A percentile compares a stretch with the other conserved stretches of the same genome.
These are phyloP conservation scores for Rhytidiadelphus loreus DNA, from an alignment of 225 moss, liverwort and hornwort species.

Conservation along the genomic window DNA sequence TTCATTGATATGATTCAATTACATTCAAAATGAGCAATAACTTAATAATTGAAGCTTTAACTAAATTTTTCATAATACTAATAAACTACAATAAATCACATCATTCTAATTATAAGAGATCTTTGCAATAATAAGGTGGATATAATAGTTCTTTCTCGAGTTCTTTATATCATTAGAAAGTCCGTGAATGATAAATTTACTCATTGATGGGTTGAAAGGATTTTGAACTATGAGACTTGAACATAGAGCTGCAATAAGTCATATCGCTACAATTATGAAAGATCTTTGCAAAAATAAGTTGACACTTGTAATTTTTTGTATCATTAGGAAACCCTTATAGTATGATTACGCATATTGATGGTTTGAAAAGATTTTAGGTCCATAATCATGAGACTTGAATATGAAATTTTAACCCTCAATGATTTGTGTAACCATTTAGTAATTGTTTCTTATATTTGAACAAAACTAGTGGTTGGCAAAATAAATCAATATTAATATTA, in stretches of 20 bases:
- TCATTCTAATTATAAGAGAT: not conserved
- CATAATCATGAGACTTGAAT: not conserved
- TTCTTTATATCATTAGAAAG: not conserved
- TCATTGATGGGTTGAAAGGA: not conserved
- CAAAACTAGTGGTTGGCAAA: not conserved
- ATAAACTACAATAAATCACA: too few relatives aligned
- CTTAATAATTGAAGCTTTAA: not conserved
- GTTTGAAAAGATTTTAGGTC: too few relatives aligned
- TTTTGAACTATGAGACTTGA: not conserved
- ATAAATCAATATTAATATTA: not conserved
- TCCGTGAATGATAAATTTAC: fast-evolving
- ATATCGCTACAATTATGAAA: too few relatives aligned
- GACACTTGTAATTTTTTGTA: not conserved
- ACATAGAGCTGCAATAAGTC: fast-evolving
- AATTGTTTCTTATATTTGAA: not conserved
- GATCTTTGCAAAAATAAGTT: not conserved
- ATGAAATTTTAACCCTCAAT: too few relatives aligned
- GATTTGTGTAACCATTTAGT: not conserved
- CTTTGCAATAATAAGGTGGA: not conserved
- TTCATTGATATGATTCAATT: not conserved
- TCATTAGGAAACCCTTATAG: not conserved
- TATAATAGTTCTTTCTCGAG: too few relatives aligned
- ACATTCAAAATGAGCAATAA: not conserved
- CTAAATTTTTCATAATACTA: not conserved
- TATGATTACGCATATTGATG: not conserved